Evolutionary conservation across 2,329 filamentous ascomycete genomes (phyloP).

Genomic region (Ceratocystiopsis brevicomis): DNA sequence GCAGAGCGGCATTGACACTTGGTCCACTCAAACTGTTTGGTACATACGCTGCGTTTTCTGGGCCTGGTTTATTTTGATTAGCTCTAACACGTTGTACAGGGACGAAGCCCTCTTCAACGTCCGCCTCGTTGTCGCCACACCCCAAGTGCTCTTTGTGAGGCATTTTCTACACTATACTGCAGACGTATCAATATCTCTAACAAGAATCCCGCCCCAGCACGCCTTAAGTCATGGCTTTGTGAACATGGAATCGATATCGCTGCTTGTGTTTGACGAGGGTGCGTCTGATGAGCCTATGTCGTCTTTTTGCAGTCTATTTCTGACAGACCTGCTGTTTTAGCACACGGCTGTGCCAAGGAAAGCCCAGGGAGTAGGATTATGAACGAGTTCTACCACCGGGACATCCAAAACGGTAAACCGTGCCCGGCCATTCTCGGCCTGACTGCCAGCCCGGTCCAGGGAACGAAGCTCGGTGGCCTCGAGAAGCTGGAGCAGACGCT

Average conservation of each 20-base stretch:
- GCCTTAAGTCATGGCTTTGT: slow-evolving; percentile 61
- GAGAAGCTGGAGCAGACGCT: slow-evolving; percentile 48
- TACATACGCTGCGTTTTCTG: slow-evolving; percentile 32
- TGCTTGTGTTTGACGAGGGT: slow-evolving; percentile 78
- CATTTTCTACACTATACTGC: neutral
- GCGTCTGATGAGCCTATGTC: slow-evolving; percentile 10
- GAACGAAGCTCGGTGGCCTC: slow-evolving; percentile 34
- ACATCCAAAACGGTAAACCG: slow-evolving; percentile 17
- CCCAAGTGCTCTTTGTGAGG: slow-evolving; percentile 40
- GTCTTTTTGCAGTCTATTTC: no score
- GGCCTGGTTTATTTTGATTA: neutral
- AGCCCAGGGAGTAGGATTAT: slow-evolving; percentile 54
- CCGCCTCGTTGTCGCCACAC: slow-evolving; percentile 59
- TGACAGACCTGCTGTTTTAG: slow-evolving; percentile 19
- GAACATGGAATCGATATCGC: slow-evolving; percentile 37
- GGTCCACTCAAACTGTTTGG: slow-evolving; percentile 40
- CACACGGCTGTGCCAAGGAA: slow-evolving; percentile 52
- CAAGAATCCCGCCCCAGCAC: slow-evolving; percentile 22
- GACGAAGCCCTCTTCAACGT: slow-evolving; percentile 42
- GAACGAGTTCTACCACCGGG: slow-evolving; percentile 46
- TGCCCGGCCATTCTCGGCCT: slow-evolving; percentile 57
- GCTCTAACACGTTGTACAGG: slow-evolving; percentile 21
- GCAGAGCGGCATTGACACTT: slow-evolving; percentile 49
- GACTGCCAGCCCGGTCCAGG: slow-evolving; percentile 60
- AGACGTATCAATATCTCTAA: no score